Conservation (phyloP, 495 filamentous ascomycete species). For the Pyronema omphalodes region DNA sequence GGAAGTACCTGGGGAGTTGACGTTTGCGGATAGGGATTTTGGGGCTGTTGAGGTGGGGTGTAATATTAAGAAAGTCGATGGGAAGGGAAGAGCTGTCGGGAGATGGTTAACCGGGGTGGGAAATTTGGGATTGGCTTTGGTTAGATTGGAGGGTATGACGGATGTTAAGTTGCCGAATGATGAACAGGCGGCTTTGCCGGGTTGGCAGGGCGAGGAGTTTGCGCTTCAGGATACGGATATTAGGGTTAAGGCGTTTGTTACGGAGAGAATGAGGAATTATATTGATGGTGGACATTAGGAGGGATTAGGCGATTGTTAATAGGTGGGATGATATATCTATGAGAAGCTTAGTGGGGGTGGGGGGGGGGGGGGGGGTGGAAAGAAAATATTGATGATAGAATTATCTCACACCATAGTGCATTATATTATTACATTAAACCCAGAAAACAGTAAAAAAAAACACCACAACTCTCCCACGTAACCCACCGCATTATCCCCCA, state of each 20-base stretch:
- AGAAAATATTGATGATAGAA: neutral
- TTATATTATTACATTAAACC: neutral
- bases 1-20: constrained; percentile 65
- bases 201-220: constrained; percentile 32
- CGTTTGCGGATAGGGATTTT: constrained; percentile 33
- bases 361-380: too few species aligned
- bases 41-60: constrained; percentile 23
- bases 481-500: too few species aligned
- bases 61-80: neutral
- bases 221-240: constrained; percentile 28
- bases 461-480: too few species aligned
- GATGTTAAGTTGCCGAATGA: constrained; percentile 48
- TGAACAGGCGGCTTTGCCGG: constrained; percentile 30
- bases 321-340: neutral
- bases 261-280: constrained; percentile 38
- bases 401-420: neutral
- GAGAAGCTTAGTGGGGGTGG: neutral
- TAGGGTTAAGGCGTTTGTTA: constrained; percentile 70
- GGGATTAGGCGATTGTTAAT: neutral
- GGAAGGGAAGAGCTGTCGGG: neutral
- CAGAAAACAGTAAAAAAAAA: neutral
- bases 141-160: constrained; percentile 72
- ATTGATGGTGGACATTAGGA: neutral
- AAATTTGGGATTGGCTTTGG: neutral
- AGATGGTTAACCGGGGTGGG: neutral